A percentile compares a stretch with the other conserved stretches of the same genome.
These are phyloP conservation scores for Globisporangium splendens DNA, from an alignment of 352 stramenopile species.

Conservation along the genomic window DNA sequence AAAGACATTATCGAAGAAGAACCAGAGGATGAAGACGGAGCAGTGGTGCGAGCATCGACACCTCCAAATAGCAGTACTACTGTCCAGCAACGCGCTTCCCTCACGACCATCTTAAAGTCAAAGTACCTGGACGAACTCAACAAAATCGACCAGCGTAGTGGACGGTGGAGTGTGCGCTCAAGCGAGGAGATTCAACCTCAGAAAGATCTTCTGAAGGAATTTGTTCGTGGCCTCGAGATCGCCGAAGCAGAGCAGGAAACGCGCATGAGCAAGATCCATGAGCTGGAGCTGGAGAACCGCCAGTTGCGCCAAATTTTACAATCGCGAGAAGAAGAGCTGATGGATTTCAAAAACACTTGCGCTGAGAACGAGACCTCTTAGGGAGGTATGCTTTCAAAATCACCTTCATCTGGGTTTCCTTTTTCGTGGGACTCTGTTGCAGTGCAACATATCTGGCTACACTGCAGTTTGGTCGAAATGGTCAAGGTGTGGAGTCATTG, in stretches of 20 bases:
- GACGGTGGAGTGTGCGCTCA: conserved; percentile 27
- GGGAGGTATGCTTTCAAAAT: conserved; percentile 5
- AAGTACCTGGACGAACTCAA: conserved; percentile 56
- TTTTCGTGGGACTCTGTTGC: conserved; percentile 19
- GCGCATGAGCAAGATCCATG: conserved; percentile 65
- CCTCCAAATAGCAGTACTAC: too few species aligned
- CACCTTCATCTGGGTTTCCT: background rate
- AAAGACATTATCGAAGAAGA: conserved; percentile 39
- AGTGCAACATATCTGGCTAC: too few species aligned
- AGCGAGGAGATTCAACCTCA: conserved; percentile 32
- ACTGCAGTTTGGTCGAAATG: too few species aligned
- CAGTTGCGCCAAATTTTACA: conserved; percentile 42
- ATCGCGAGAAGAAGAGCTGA: conserved; percentile 40
- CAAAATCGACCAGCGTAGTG: conserved; percentile 36
- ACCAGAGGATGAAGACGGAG: conserved; percentile 32
- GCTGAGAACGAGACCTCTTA: conserved; percentile 12
- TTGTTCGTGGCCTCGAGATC: conserved; percentile 70
- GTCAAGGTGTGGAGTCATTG: too few species aligned
- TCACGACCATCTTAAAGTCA: conserved; percentile 56
- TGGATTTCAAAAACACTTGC: conserved; percentile 12
- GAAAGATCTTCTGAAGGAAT: conserved; percentile 60
- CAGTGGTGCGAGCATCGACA: background rate
- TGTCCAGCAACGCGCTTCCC: conserved; percentile 24
- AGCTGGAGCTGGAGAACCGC: conserved; percentile 65
- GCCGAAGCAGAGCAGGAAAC: conserved; percentile 70